Evolutionary conservation across 345 rosid species (phyloP).

Genomic region (Streptanthus diversifolius): DNA sequence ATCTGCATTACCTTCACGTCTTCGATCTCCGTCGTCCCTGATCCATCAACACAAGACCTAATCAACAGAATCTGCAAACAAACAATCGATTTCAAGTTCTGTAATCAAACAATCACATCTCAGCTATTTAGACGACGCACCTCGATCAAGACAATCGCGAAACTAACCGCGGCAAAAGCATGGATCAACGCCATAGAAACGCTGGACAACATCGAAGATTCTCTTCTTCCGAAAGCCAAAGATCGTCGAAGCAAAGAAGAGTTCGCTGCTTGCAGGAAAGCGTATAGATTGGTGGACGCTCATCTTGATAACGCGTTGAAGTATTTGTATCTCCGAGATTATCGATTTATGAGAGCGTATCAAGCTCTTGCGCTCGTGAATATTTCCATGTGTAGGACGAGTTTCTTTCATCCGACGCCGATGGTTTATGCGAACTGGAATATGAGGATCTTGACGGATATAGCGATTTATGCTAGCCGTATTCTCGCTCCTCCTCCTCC

Average conservation of each 20-base stretch:
- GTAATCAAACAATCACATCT: slow-evolving; percentile 27
- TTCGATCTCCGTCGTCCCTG: slow-evolving; percentile 26
- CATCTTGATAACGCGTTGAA: slow-evolving; percentile 33
- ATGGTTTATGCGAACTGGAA: slow-evolving; percentile 39
- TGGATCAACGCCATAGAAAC: slow-evolving; percentile 36
- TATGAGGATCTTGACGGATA: slow-evolving; percentile 34
- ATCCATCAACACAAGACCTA: slow-evolving; percentile 25
- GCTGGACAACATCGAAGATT: slow-evolving; percentile 23
- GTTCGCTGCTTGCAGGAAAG: slow-evolving; percentile 29
- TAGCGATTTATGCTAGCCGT: slow-evolving; percentile 31
- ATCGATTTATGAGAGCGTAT: slow-evolving; percentile 37
- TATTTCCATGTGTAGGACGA: slow-evolving; percentile 32
- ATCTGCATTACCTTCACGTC: slow-evolving; percentile 21
- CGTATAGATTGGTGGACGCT: slow-evolving; percentile 31
- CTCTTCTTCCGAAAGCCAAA: slow-evolving; percentile 31
- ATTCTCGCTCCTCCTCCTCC: slow-evolving; percentile 38
- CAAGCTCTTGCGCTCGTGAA: slow-evolving; percentile 36
- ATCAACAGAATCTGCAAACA: slow-evolving; percentile 38
- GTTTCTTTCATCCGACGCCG: slow-evolving; percentile 30
- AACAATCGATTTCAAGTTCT: slow-evolving; percentile 32
- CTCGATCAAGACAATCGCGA: slow-evolving; percentile 28
- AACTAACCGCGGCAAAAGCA: slow-evolving; percentile 34
- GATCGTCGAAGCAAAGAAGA: slow-evolving; percentile 14
- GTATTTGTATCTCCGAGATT: slow-evolving; percentile 29
- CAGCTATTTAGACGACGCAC: slow-evolving; percentile 22